Percentiles rank a stretch among this genome's conserved stretches.
phyloP scores from a whole-genome alignment of 257 asterid species.

The Plectranthus barbatus region DNA sequence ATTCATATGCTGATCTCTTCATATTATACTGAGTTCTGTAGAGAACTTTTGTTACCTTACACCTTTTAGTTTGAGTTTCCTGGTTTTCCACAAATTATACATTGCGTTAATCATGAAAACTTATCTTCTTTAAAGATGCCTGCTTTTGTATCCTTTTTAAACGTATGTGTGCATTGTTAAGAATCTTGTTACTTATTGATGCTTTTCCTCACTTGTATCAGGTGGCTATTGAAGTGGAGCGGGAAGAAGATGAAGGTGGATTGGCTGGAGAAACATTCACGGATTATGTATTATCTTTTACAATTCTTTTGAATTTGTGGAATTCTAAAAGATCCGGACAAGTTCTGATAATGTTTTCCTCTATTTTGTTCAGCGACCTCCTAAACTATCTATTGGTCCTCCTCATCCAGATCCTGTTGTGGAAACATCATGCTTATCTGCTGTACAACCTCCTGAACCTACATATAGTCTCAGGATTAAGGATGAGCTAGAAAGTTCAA shows the following conservation, averaged over 20 bases:
- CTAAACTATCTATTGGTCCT: slow-evolving; percentile 80
- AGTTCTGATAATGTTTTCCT: slow-evolving; percentile 16
- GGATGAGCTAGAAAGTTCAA: slow-evolving; percentile 68
- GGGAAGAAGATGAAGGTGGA: slow-evolving; percentile 99
- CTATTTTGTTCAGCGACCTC: slow-evolving; percentile 62
- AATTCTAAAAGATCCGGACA: slow-evolving; percentile 8
- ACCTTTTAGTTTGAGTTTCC: too few species aligned
- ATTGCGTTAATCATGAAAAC: not conserved
- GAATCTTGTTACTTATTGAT: slow-evolving; percentile 8
- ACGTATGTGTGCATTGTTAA: not conserved
- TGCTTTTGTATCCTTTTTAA: slow-evolving; percentile 1
- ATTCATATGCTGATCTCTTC: too few species aligned
- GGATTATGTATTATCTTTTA: slow-evolving; percentile 56
- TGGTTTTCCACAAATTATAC: too few species aligned
- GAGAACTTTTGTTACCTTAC: too few species aligned
- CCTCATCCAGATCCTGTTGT: slow-evolving; percentile 96
- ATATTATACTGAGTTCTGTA: too few species aligned
- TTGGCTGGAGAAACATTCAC: slow-evolving; percentile 90
- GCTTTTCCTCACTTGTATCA: slow-evolving; percentile 22
- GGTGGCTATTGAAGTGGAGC: slow-evolving; percentile 94
- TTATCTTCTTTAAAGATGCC: slow-evolving; percentile 5
- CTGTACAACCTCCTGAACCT: slow-evolving; percentile 97
- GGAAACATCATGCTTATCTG: slow-evolving; percentile 92
- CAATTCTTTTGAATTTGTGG: slow-evolving; percentile 3
- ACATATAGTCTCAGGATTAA: slow-evolving; percentile 65